phyloP scores from a whole-genome alignment of 352 stramenopile species.

The Globisporangium viniferum region DNA sequence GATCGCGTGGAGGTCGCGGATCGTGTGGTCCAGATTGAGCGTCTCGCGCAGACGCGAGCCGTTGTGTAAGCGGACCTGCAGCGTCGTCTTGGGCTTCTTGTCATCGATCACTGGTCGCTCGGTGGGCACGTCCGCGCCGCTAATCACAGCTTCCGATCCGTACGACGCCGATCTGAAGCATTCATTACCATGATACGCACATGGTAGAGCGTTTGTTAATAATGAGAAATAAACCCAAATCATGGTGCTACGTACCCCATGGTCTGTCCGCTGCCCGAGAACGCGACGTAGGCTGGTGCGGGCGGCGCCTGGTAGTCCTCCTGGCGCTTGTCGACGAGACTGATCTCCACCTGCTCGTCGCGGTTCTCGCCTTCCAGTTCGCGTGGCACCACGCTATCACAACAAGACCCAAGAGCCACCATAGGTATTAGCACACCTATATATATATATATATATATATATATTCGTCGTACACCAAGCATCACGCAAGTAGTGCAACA shows the following conservation, averaged over 20 bases:
- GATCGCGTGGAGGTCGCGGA: slow-evolving; percentile 85
- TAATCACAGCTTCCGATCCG: slow-evolving; percentile 45
- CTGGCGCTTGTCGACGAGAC: slow-evolving; percentile 81
- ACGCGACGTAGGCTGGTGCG: slow-evolving; percentile 80
- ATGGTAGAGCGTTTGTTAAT: neutral
- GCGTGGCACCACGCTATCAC: slow-evolving; percentile 55
- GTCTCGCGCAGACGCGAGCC: slow-evolving; percentile 76
- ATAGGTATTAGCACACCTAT: neutral
- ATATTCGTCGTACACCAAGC: no score
- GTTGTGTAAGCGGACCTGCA: slow-evolving; percentile 88
- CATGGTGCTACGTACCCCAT: slow-evolving; percentile 48
- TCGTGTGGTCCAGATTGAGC: slow-evolving; percentile 87
- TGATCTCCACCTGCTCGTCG: slow-evolving; percentile 73
- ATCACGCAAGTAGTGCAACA: neutral
- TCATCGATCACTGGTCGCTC: slow-evolving; percentile 78
- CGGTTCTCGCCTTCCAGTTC: slow-evolving; percentile 74
- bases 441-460: no score
- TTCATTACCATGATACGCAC: neutral
- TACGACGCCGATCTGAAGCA: slow-evolving; percentile 36
- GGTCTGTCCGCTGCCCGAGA: slow-evolving; percentile 77
- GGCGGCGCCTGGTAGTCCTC: slow-evolving; percentile 77
- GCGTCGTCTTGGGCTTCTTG: slow-evolving; percentile 81
- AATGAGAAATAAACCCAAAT: neutral
- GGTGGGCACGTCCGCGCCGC: slow-evolving; percentile 25
- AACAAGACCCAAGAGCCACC: neutral